These are phyloP conservation scores for Hyaloscypha finlandica DNA, from an alignment of 495 filamentous ascomycete species.

Conservation along the genomic window DNA sequence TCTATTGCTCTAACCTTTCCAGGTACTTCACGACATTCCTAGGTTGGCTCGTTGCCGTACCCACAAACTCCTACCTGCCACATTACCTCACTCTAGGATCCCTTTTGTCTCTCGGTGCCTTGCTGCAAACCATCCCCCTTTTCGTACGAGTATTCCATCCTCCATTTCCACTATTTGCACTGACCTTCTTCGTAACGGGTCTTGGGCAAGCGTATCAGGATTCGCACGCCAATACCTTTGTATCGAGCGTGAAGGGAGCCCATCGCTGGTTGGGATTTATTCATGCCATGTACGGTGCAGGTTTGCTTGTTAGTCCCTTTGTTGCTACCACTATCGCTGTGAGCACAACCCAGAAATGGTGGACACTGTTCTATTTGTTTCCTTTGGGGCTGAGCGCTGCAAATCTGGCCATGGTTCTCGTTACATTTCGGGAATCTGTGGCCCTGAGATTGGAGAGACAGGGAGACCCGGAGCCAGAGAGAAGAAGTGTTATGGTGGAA, in stretches of 20 bases:
- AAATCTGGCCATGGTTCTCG: conserved; percentile 40
- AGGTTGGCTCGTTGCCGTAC: conserved; percentile 51
- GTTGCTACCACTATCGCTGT: conserved; percentile 45
- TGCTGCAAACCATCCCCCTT: conserved; percentile 48
- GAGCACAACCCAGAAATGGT: conserved; percentile 32
- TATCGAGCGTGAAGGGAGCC: conserved; percentile 43
- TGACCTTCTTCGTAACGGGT: conserved; percentile 50
- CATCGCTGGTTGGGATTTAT: conserved; percentile 60
- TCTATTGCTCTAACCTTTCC: conserved; percentile 4
- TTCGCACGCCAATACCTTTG: conserved; percentile 54
- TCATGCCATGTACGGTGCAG: conserved; percentile 56
- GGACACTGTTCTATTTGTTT: conserved; percentile 48
- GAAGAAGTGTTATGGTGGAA: conserved; percentile 33
- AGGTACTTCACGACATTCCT: conserved; percentile 45
- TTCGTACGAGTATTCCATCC: conserved; percentile 50
- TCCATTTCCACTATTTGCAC: conserved; percentile 48
- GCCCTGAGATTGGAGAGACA: neutral
- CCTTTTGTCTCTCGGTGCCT: conserved; percentile 50
- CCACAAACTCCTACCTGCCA: conserved; percentile 49
- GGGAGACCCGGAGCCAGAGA: neutral
- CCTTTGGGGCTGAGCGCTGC: conserved; percentile 42
- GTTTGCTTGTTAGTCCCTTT: conserved; percentile 52
- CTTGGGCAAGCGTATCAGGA: conserved; percentile 56
- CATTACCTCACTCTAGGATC: conserved; percentile 46
- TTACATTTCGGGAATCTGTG: conserved; percentile 39